phyloP scores from a whole-genome alignment of 2,329 filamentous ascomycete genomes.

The Hirsutella thompsonii region DNA sequence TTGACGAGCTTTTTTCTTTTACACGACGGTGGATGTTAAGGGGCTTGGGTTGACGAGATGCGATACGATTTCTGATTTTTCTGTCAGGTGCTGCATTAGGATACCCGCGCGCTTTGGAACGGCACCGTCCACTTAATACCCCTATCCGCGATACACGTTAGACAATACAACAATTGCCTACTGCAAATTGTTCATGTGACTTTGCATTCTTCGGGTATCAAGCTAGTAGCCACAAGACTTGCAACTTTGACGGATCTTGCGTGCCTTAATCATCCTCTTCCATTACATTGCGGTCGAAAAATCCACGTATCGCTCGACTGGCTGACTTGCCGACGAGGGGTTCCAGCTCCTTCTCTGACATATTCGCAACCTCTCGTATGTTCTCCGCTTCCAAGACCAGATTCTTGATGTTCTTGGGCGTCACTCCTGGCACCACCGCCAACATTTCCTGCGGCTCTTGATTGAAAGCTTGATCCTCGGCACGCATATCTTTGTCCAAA shows the following conservation, averaged over 20 bases:
- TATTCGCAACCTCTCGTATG: slow-evolving; percentile 74
- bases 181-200: not conserved
- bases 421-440: slow-evolving; percentile 70
- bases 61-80: not conserved
- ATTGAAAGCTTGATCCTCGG: slow-evolving; percentile 63
- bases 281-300: slow-evolving; percentile 60
- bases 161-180: not conserved
- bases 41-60: not conserved
- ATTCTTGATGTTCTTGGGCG: slow-evolving; percentile 60
- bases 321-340: slow-evolving; percentile 66
- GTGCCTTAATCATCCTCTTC: slow-evolving; percentile 28
- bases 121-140: slow-evolving; percentile 2
- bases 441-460: slow-evolving; percentile 86
- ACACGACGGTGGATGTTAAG: not conserved
- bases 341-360: slow-evolving; percentile 60
- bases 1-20: not conserved
- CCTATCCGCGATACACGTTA: not conserved
- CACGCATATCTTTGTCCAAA: slow-evolving; percentile 41
- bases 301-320: slow-evolving; percentile 58
- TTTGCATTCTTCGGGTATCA: slow-evolving; percentile 4
- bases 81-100: not conserved
- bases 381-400: slow-evolving; percentile 63
- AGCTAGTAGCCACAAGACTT: no score
- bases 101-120: slow-evolving; percentile 1
- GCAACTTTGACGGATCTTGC: no score